Base-by-base conservation (phyloP, 106 monocot genomes). In the Narthecium ossifragum region DNA sequence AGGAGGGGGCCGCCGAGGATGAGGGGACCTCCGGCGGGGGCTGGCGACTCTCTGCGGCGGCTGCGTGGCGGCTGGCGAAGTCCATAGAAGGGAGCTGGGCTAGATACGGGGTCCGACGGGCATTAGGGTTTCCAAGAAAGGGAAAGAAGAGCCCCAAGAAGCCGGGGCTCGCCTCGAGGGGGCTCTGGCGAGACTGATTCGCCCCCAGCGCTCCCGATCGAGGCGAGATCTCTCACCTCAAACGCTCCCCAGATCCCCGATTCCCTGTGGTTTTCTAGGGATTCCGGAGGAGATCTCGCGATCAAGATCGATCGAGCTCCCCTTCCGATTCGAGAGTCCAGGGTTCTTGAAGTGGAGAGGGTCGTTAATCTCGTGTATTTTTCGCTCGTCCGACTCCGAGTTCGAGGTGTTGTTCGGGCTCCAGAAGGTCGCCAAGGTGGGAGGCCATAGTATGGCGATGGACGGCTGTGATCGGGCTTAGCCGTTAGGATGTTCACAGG, bases 151-250 rank as follows among this genome's bases (percentile, higher is more conserved):
- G 61, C 39, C 51, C 60, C 13, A 64, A 63, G 68, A n/a, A n/a
- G 68, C 46, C 71, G 40, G 50, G 49, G 58, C 54, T n/a, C 57
- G 88, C 75, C 78, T 57, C 78, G 46, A 59, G 47, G 64, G 74
- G 73, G 74, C 83, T 28, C 57, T 55, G 74, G 56, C 83, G 83
- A 30, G 90, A 90, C 64, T 96, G 90, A 81, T 75, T 83, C 60
- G 86, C 96, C 73, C 90, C 96, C 90, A 96, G 90, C 55, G 80
- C 90, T 67, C 13, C 79, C 52, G 79, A 81, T 66, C 80, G 66
- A 5, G 24, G 50, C 50, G 50, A n/a, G n/a, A n/a, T 5, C 37
- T 37, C n/a, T n/a, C n/a, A n/a, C n/a, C n/a, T n/a, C n/a, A n/a
- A n/a, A n/a, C n/a, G n/a, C n/a, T n/a, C n/a, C n/a, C n/a, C n/a